Evolutionary conservation across 495 filamentous ascomycete species (phyloP), one percentile per base, ranked within the genome.

Genomic region (Elasticomyces elasticus): DNA sequence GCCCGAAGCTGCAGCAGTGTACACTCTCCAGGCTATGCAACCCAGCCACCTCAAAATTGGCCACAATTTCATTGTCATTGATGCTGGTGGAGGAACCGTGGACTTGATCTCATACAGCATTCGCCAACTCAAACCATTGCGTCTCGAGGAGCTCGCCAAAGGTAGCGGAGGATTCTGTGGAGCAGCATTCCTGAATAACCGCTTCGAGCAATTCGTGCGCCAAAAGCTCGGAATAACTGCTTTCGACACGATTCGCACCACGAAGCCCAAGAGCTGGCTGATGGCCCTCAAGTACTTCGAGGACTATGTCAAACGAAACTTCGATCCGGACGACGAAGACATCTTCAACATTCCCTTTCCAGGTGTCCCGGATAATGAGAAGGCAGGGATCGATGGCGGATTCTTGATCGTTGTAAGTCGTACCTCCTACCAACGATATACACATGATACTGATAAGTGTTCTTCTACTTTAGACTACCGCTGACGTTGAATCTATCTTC

Each of bases 11-110:
- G 85, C 85, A 0, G 86, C 85, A 0, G 77, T 86, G 0, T 86
- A 86, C 58, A 82, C 83, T 0, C 71, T 90, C 1, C 78, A 81
- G 46, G 78, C 77, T 5, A 81, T 81, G 56, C 77, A 82, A 65
- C 82, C 76, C n/a, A 85, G 80, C 55, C 72, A 72, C 42, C 68
- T 81, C 27, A 77, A 69, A 52, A 67, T 83, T 15, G 82, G 79
- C 0, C 83, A 89, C 54, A 85, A 83, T 40, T 84, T 89, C 55
- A 73, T 89, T 38, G 72, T 89, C 2, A 85, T 83, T 60, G 86
- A 89, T 64, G 84, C 82, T 0, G 84, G 85, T 28, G 86, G 85
- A n/a, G 86, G 84, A 1, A 89, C 85, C 0, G 84, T 88, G 0
- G 79, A 82, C 62, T 68, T 87, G 24, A 87, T 89, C 38, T 67